A percentile compares a stretch with the other conserved stretches of the same genome.
These are phyloP conservation scores for Hibiscus mutabilis DNA, from an alignment of 345 rosid species.

Conservation along the genomic window DNA sequence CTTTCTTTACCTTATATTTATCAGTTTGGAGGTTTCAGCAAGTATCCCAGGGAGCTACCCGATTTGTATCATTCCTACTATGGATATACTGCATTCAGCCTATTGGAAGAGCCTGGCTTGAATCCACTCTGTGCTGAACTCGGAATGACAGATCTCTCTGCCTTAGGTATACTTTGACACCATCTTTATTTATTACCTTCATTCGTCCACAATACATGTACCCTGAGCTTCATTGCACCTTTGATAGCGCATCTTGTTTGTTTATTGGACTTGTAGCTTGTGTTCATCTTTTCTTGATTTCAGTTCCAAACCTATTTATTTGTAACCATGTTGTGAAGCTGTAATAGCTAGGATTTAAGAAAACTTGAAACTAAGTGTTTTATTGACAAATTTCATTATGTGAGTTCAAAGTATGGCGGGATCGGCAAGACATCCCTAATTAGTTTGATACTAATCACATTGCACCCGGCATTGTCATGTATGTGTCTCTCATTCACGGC, in stretches of 20 bases:
- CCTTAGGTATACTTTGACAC: slow-evolving; percentile 30
- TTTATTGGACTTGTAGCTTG: neutral
- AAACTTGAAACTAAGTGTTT: neutral
- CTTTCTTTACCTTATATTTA: slow-evolving; percentile 7
- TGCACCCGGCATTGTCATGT: neutral
- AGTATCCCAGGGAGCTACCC: slow-evolving; percentile 53
- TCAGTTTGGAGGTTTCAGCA: slow-evolving; percentile 87
- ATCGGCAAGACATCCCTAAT: neutral
- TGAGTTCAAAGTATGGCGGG: neutral
- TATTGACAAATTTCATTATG: neutral
- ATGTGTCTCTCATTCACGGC: neutral
- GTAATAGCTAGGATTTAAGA: neutral
- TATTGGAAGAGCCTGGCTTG: slow-evolving; percentile 66
- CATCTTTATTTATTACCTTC: neutral
- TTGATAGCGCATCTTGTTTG: neutral
- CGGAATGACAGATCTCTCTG: slow-evolving; percentile 50
- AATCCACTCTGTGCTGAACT: slow-evolving; percentile 59
- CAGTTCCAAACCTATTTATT: neutral
- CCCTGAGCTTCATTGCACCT: neutral
- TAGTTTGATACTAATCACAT: neutral
- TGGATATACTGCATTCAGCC: slow-evolving; percentile 78
- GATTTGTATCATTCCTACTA: slow-evolving; percentile 85
- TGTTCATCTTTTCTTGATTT: neutral
- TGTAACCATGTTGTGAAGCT: neutral
- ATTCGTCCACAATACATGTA: neutral